These are phyloP conservation scores for Russula sp. DNA, from an alignment of 768 basidiomycete genomes.

Conservation along the genomic window DNA sequence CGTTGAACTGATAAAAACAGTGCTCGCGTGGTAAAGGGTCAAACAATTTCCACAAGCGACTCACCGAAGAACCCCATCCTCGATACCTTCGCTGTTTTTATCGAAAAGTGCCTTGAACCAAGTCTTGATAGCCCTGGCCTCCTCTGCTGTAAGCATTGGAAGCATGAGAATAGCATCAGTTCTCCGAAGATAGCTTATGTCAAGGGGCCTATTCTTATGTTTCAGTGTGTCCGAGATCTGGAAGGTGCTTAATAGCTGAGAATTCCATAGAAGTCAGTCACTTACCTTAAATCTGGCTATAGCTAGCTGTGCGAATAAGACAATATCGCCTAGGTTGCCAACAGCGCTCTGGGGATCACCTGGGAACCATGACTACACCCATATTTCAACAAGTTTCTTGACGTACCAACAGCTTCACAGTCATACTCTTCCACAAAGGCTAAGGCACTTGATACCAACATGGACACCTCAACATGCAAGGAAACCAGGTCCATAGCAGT, in stretches of 20 bases:
- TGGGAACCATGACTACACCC: slow-evolving; percentile 25
- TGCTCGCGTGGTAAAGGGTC: neutral
- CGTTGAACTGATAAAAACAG: slow-evolving; percentile 44
- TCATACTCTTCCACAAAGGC: slow-evolving; percentile 64
- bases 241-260: neutral
- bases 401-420: slow-evolving; percentile 72
- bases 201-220: slow-evolving; percentile 39
- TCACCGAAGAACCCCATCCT: slow-evolving; percentile 56
- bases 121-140: slow-evolving; percentile 32
- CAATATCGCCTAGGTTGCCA: slow-evolving; percentile 70
- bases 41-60: neutral
- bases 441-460: slow-evolving; percentile 57
- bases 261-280: neutral
- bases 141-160: slow-evolving; percentile 38
- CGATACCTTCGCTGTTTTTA: slow-evolving; percentile 70
- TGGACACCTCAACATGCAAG: slow-evolving; percentile 55
- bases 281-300: slow-evolving; percentile 58
- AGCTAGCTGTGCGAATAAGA: slow-evolving; percentile 62
- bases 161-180: slow-evolving; percentile 38
- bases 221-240: slow-evolving; percentile 49
- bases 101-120: slow-evolving; percentile 82
- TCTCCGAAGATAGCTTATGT: slow-evolving; percentile 43
- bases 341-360: slow-evolving; percentile 83
- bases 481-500: slow-evolving; percentile 59
- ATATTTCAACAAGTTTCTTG: neutral